Evolutionary conservation across 768 basidiomycete genomes (phyloP), one percentile per base, ranked within the genome.

Genomic region (Mycena maculata): DNA sequence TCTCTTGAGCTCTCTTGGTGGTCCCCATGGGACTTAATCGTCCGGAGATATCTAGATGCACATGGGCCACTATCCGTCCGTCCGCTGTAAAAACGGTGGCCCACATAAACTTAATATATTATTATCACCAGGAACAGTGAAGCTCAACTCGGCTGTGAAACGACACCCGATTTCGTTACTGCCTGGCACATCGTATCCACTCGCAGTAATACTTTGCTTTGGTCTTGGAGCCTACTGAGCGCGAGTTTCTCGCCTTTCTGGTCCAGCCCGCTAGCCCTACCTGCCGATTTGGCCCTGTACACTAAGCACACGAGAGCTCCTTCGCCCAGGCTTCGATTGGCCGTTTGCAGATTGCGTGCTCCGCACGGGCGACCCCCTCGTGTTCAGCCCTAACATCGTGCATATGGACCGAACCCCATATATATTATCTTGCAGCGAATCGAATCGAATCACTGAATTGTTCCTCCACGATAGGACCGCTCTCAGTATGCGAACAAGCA

Each of bases 201-300:
- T 63, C 42, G 15, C 53, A 9, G 4, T 31, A 56, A 12, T 63
- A 63, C 27, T 23, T 63, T 16, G 62, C 62, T 4, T 53, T 63
- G 7, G 33, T 63, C 18, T 10, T 8, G 20, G 52, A 52, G 30
- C 18, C 18, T 15, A 16, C 31, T 12, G 23, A n/a, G 0, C 3
- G 9, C 12, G 5, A 16, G 23, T 27, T 5, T 28, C 8, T 16
- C 4, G 60, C 60, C 3, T 60, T 52, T 31, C 18, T 41, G 10
- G 60, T 60, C 4, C 25, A 60, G 22, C 48, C 49, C 13, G 39
- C 49, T 7, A 41, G 6, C 27, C 57, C 22, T 59, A 47, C 25
- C 31, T 59, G 3, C 44, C 57, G 22, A 59, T 59, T 18, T 48
- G 27, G 30, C 44, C 57, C 20, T 59, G 57, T 33, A n/a, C 9